Percentiles rank a stretch among this genome's conserved stretches.
phyloP scores from a whole-genome alignment of 2,329 filamentous ascomycete genomes.

The Epichloe uncinata region DNA sequence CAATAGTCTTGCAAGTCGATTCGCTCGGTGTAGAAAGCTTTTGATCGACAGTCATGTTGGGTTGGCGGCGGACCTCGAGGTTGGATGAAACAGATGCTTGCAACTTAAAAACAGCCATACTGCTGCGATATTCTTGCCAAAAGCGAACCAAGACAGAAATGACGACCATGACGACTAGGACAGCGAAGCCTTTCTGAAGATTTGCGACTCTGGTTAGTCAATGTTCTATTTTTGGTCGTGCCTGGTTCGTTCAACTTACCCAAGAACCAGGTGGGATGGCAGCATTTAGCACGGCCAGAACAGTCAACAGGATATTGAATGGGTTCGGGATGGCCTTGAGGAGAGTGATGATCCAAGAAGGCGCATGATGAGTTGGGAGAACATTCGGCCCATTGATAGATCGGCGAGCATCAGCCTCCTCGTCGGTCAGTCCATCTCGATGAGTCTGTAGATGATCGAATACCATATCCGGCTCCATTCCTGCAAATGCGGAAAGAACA shows the following conservation, averaged over 20 bases:
- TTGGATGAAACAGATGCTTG: conserved; percentile 13
- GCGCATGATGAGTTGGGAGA: conserved; percentile 13
- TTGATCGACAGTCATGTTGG: neutral
- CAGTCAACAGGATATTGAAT: conserved; percentile 14
- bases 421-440: conserved; percentile 9
- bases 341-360: conserved; percentile 15
- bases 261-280: conserved; percentile 10
- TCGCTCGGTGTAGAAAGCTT: neutral
- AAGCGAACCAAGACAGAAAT: conserved; percentile 16
- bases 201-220: neutral
- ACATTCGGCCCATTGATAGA: conserved; percentile 12
- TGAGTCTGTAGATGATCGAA: conserved; percentile 12
- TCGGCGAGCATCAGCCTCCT: conserved; percentile 11
- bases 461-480: conserved; percentile 7
- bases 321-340: conserved; percentile 15
- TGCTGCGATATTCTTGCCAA: conserved; percentile 17
- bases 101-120: conserved; percentile 13
- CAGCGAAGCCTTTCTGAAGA: conserved; percentile 9
- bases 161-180: conserved; percentile 15
- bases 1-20: conserved; percentile 1
- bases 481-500: conserved; percentile 10
- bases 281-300: conserved; percentile 14
- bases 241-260: conserved; percentile 2
- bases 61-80: conserved; percentile 10
- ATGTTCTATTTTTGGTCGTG: neutral